These are phyloP conservation scores for Epichloe brachyelytri DNA, from an alignment of 2,329 filamentous ascomycete species.

Conservation along the genomic window DNA sequence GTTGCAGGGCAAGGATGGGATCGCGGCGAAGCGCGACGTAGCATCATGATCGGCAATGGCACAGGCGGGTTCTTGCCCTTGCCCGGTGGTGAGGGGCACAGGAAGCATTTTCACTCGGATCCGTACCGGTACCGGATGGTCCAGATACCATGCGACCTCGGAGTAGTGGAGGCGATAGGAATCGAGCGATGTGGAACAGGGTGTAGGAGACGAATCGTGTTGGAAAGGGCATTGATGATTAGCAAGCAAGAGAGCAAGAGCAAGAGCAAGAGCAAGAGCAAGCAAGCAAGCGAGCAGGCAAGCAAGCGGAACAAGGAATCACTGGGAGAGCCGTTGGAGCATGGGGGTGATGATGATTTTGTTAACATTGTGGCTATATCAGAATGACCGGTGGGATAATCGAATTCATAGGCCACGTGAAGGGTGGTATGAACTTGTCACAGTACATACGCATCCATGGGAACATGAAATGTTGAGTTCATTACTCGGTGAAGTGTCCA, in stretches of 20 bases:
- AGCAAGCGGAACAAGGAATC: not conserved
- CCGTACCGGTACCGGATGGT: not conserved
- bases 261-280: too few relatives aligned
- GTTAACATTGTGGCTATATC: not conserved
- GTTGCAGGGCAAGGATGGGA: constrained; percentile 36
- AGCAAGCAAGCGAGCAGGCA: too few relatives aligned
- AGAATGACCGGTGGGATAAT: not conserved
- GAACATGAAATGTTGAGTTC: not conserved
- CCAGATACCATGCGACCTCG: not conserved
- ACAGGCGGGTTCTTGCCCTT: constrained; percentile 40
- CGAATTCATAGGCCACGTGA: not conserved
- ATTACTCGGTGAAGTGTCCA: too few relatives aligned
- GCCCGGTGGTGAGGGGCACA: constrained; percentile 19
- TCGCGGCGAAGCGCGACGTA: constrained; percentile 37
- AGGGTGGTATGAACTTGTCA: too few relatives aligned
- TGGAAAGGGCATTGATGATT: not conserved
- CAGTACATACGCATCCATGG: not conserved
- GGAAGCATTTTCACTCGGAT: not conserved
- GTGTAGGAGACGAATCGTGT: not conserved
- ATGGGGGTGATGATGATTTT: not conserved
- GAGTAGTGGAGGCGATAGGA: constrained; percentile 4
- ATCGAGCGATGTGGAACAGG: constrained; percentile 1
- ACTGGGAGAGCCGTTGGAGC: not conserved
- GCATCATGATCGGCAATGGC: constrained; percentile 39
- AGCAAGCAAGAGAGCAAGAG: not conserved